Conservation (phyloP, 164 flowering plant species). For the Tetrastigma voinierianum region DNA sequence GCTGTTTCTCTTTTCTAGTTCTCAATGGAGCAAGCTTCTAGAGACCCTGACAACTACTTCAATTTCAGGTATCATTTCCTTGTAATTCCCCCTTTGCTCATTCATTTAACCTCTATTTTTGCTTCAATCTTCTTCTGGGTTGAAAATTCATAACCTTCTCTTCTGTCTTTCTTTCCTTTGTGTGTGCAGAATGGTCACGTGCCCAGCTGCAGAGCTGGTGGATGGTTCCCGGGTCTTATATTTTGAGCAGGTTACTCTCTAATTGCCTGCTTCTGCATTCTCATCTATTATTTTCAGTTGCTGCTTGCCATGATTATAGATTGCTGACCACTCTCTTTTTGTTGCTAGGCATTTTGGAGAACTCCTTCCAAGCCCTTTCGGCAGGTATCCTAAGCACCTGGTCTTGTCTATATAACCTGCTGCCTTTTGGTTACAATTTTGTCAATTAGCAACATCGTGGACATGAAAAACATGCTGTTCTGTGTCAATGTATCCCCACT, state of each 20-base stretch:
- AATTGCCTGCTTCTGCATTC: background rate
- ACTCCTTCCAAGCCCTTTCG: conserved; percentile 97
- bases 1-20: conserved; percentile 31
- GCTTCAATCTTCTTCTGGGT: background rate
- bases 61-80: conserved; percentile 72
- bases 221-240: conserved; percentile 90
- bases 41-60: conserved; percentile 86
- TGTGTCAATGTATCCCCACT: background rate
- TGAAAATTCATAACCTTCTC: background rate
- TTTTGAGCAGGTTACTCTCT: conserved; percentile 70
- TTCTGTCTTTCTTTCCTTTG: background rate
- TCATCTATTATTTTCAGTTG: background rate
- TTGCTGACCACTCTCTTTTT: conserved; percentile 12
- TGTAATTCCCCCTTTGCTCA: background rate
- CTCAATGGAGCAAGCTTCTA: conserved; percentile 81
- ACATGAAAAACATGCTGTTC: background rate
- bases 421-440: background rate
- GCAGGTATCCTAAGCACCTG: conserved; percentile 46
- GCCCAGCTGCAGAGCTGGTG: conserved; percentile 95
- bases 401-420: background rate
- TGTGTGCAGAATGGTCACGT: conserved; percentile 70
- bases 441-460: background rate
- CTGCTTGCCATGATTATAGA: background rate
- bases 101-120: background rate
- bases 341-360: conserved; percentile 91